A percentile compares a stretch with the other conserved stretches of the same genome.
These are phyloP conservation scores for Talaromyces thailandensis DNA, from an alignment of 495 filamentous ascomycete species.

Conservation along the genomic window DNA sequence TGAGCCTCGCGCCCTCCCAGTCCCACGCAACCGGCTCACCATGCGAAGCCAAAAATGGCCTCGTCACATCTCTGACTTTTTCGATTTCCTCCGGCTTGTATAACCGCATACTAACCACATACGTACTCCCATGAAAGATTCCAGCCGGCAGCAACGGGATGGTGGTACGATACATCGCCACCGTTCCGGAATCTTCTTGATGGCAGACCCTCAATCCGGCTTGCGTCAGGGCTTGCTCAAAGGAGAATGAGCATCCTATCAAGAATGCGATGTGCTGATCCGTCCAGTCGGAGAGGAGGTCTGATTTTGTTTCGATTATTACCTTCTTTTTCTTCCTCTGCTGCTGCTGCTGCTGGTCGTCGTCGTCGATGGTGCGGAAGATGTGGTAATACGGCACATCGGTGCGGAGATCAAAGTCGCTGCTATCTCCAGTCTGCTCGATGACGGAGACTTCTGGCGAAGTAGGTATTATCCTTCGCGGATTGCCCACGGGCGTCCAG, in stretches of 20 bases:
- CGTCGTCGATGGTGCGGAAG: conserved; percentile 19
- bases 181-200: conserved; percentile 22
- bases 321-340: not conserved
- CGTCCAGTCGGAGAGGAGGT: conserved; percentile 39
- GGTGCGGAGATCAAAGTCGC: conserved; percentile 37
- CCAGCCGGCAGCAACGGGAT: conserved; percentile 41
- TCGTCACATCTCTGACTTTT: conserved; percentile 36
- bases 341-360: too few relatives aligned
- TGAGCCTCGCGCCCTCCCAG: conserved; percentile 36
- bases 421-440: too few relatives aligned
- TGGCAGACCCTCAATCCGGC: conserved; percentile 30
- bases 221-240: conserved; percentile 37
- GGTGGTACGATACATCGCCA: conserved; percentile 46
- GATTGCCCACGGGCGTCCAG: not conserved
- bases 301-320: conserved; percentile 18
- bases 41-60: conserved; percentile 36
- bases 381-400: conserved; percentile 46
- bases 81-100: conserved; percentile 28
- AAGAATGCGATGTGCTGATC: conserved; percentile 44
- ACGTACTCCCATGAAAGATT: conserved; percentile 37
- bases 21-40: conserved; percentile 54
- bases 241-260: conserved; percentile 50
- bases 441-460: conserved; percentile 17
- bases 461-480: not conserved
- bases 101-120: conserved; percentile 42